Evolutionary conservation across 2,329 filamentous ascomycete genomes (phyloP).

Genomic region (Xylariaceae sp.): DNA sequence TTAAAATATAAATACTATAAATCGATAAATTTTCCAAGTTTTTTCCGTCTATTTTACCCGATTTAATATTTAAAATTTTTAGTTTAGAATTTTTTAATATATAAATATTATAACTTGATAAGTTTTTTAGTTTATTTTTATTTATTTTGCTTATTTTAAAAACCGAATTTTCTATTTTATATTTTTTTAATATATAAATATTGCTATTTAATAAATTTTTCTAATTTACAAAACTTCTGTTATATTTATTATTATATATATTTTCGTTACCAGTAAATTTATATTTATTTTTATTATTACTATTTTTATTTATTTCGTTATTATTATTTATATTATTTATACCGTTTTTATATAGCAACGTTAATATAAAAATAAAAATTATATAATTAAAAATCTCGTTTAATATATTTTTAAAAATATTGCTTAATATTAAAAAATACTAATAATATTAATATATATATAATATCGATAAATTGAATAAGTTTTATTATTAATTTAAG

Average conservation of each 20-base stretch:
- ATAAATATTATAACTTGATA: neutral
- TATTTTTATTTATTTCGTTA: too few species aligned
- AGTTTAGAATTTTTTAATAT: neutral
- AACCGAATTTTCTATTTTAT: neutral
- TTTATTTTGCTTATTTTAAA: neutral
- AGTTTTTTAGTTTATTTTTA: neutral
- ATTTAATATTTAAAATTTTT: neutral
- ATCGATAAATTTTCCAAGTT: neutral
- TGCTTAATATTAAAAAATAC: neutral
- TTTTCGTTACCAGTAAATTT: neutral
- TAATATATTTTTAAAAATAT: neutral
- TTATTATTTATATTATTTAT: neutral
- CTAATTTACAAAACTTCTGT: neutral
- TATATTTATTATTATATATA: neutral
- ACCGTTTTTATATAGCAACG: neutral
- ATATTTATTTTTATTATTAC: neutral
- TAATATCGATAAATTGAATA: neutral
- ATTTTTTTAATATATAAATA: neutral
- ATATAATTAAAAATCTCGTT: neutral
- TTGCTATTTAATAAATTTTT: neutral
- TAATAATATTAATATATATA: neutral
- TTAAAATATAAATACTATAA: neutral
- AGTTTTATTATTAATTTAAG: neutral
- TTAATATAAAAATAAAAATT: neutral
- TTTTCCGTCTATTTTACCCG: neutral